Percentiles rank a stretch among this genome's conserved stretches.
Conservation (phyloP, 2,329 filamentous ascomycete species). For the Rutstroemia sp. region DNA sequence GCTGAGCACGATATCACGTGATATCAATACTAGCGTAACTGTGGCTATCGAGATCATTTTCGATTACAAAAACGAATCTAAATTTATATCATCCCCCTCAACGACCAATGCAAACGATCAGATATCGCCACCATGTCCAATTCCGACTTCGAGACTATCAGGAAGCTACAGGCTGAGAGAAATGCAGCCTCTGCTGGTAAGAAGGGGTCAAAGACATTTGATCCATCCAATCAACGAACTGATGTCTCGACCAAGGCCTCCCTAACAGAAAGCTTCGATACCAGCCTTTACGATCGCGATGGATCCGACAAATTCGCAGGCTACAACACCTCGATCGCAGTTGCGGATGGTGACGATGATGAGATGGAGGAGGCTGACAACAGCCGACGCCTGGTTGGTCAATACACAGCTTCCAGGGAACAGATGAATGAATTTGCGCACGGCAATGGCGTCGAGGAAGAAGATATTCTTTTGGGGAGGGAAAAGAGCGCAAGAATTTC, state of each 20-base stretch:
- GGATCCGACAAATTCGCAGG: conserved; percentile 75
- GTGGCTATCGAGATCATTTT: conserved; percentile 7
- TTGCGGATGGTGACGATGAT: conserved; percentile 69
- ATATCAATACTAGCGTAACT: background rate
- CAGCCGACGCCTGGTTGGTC: conserved; percentile 75
- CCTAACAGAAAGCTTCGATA: conserved; percentile 84
- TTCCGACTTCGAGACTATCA: conserved; percentile 82
- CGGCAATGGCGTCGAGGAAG: conserved; percentile 80
- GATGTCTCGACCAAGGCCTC: conserved; percentile 84
- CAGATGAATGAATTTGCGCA: conserved; percentile 93
- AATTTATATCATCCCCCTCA: conserved; percentile 3
- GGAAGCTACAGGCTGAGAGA: conserved; percentile 85
- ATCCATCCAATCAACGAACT: conserved; percentile 71
- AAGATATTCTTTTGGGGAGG: conserved; percentile 75
- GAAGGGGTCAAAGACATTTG: conserved; percentile 75
- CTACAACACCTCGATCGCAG: conserved; percentile 84
- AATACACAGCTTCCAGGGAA: conserved; percentile 87
- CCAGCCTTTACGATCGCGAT: conserved; percentile 74
- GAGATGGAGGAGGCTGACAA: conserved; percentile 68
- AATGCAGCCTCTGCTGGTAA: conserved; percentile 72
- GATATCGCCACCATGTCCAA: conserved; percentile 47
- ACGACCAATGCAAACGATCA: conserved; percentile 6
- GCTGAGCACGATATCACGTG: background rate
- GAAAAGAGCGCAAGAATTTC: conserved; percentile 88
- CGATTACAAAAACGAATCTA: conserved; percentile 5